These are phyloP conservation scores for Colletotrichum godetiae DNA, from an alignment of 2,329 filamentous ascomycete species.

Conservation along the genomic window DNA sequence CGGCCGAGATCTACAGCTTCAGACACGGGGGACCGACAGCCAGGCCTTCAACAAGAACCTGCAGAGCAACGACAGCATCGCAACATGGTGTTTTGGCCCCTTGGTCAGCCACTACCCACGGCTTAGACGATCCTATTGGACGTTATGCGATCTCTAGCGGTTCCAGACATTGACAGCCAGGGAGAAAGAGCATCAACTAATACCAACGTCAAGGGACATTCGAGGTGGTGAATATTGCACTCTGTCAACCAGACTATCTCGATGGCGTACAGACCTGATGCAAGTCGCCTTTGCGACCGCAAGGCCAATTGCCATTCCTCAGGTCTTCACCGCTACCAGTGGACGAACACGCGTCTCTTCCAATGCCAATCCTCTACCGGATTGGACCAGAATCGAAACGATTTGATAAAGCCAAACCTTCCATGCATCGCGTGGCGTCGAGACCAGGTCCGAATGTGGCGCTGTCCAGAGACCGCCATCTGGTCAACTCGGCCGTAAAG, in stretches of 20 bases:
- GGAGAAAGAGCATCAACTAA: neutral
- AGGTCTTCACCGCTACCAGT: neutral
- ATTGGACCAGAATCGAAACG: neutral
- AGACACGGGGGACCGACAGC: neutral
- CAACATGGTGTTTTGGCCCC: neutral
- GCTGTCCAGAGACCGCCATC: neutral
- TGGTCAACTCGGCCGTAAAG: slow-evolving; percentile 1
- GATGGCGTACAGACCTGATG: neutral
- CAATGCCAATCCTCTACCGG: neutral
- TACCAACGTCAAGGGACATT: neutral
- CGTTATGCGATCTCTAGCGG: neutral
- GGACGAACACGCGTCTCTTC: neutral
- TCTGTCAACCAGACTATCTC: neutral
- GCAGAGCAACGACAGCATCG: neutral
- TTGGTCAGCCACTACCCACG: neutral
- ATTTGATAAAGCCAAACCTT: neutral
- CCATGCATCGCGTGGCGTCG: neutral
- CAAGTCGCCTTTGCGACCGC: neutral
- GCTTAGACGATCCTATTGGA: neutral
- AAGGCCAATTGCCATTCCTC: neutral
- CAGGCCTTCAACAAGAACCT: neutral
- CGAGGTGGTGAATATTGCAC: neutral
- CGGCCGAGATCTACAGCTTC: neutral
- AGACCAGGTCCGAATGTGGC: slow-evolving; percentile 13
- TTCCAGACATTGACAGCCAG: neutral